phyloP scores from a whole-genome alignment of 192 early-diverging fungal species.

The Coemansia sp. region DNA sequence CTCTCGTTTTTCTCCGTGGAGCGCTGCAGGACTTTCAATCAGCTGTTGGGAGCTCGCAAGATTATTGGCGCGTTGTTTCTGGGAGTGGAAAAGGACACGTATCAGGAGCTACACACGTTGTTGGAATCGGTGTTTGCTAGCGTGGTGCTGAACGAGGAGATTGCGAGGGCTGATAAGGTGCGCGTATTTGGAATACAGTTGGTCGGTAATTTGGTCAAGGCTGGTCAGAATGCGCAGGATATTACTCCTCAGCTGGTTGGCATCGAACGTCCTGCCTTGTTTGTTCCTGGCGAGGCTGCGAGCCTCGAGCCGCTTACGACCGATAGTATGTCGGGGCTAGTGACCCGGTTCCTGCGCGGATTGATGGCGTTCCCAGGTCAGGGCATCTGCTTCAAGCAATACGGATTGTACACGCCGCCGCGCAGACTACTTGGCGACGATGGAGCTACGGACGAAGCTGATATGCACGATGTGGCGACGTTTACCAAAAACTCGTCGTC shows the following conservation, averaged over 20 bases:
- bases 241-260: slow-evolving; percentile 23
- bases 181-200: slow-evolving; percentile 30
- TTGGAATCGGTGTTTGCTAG: slow-evolving; percentile 19
- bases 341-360: slow-evolving; percentile 41
- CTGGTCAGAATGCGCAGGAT: slow-evolving; percentile 10
- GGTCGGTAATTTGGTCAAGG: slow-evolving; percentile 36
- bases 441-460: not conserved
- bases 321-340: slow-evolving; percentile 36
- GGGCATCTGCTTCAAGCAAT: slow-evolving; percentile 49
- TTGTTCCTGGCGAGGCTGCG: slow-evolving; percentile 13
- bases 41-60: slow-evolving; percentile 26
- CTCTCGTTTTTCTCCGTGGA: slow-evolving; percentile 43
- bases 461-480: slow-evolving; percentile 21
- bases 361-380: slow-evolving; percentile 48
- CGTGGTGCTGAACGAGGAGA: slow-evolving; percentile 29
- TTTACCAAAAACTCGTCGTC: slow-evolving; percentile 13
- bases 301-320: not conserved
- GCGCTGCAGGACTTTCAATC: slow-evolving; percentile 21
- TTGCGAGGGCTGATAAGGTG: slow-evolving; percentile 29
- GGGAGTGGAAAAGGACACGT: slow-evolving; percentile 40
- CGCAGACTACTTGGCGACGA: not conserved
- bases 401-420: slow-evolving; percentile 45
- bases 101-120: slow-evolving; percentile 35
- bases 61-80: slow-evolving; percentile 31
- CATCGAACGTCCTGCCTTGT: slow-evolving; percentile 10